Percentiles rank a stretch among this genome's conserved stretches.
These are phyloP conservation scores for Phanerochaete sordida DNA, from an alignment of 768 basidiomycete species.

Conservation along the genomic window DNA sequence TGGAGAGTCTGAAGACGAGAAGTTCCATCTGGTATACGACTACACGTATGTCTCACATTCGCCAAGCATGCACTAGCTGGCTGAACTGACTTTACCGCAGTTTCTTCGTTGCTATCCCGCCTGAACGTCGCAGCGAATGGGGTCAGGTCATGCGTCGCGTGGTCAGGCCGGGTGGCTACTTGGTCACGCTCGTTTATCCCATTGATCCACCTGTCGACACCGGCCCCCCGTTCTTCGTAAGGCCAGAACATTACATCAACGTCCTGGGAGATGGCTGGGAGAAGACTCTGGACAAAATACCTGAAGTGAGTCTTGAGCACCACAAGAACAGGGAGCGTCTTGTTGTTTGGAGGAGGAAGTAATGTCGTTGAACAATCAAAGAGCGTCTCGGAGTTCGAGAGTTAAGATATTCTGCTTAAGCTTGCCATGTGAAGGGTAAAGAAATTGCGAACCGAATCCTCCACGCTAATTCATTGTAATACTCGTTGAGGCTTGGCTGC, in stretches of 20 bases:
- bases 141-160: slow-evolving; percentile 52
- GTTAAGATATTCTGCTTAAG: no score
- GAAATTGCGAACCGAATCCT: no score
- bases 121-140: slow-evolving; percentile 51
- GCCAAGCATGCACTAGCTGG: not conserved
- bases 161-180: slow-evolving; percentile 57
- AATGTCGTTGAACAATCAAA: not conserved
- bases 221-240: slow-evolving; percentile 64
- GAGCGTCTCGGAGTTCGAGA: no score
- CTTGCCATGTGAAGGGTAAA: no score
- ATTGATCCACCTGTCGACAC: slow-evolving; percentile 33
- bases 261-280: slow-evolving; percentile 48
- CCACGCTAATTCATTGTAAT: no score
- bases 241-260: slow-evolving; percentile 51
- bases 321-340: slow-evolving; percentile 50
- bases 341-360: slow-evolving; percentile 46
- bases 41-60: slow-evolving; percentile 57
- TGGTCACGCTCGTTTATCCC: slow-evolving; percentile 60
- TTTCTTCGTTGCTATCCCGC: slow-evolving; percentile 73
- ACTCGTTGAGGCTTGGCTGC: no score
- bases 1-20: slow-evolving; percentile 26
- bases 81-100: slow-evolving; percentile 28
- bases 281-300: slow-evolving; percentile 50
- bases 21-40: slow-evolving; percentile 60
- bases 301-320: slow-evolving; percentile 34